These are phyloP conservation scores for Niebla homalea DNA, from an alignment of 495 filamentous ascomycete genomes.

Conservation along the genomic window DNA sequence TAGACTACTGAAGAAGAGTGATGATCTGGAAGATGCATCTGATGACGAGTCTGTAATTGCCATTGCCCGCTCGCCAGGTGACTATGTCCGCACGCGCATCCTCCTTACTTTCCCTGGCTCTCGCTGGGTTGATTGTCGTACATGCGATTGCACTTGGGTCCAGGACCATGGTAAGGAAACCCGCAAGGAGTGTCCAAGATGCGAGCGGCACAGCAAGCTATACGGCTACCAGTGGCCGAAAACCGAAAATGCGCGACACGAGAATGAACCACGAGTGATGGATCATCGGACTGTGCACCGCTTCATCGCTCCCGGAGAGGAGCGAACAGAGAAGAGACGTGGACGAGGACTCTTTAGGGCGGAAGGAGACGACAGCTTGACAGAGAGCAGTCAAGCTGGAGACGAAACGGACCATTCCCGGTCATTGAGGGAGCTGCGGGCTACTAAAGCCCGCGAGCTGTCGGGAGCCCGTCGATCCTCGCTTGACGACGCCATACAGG, in stretches of 20 bases:
- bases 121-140: slow-evolving; percentile 77
- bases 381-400: not conserved
- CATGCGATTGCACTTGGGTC: slow-evolving; percentile 68
- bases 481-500: no score
- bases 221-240: slow-evolving; percentile 96
- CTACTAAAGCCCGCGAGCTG: no score
- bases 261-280: slow-evolving; percentile 63
- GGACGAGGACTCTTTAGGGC: slow-evolving; percentile 28
- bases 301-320: slow-evolving; percentile 53
- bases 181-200: slow-evolving; percentile 71
- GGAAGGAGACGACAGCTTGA: not conserved
- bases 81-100: slow-evolving; percentile 61
- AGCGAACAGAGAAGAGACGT: slow-evolving; percentile 40
- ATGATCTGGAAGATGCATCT: slow-evolving; percentile 24
- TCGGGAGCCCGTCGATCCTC: no score
- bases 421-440: no score
- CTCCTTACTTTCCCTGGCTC: slow-evolving; percentile 60
- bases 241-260: slow-evolving; percentile 62
- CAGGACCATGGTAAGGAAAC: slow-evolving; percentile 80
- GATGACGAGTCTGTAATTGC: slow-evolving; percentile 30
- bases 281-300: slow-evolving; percentile 62
- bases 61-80: slow-evolving; percentile 47
- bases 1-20: not conserved
- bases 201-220: slow-evolving; percentile 88
- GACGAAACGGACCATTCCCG: no score